Base-by-base conservation (phyloP, 2,329 filamentous ascomycete species). In the Penicillium sp. region DNA sequence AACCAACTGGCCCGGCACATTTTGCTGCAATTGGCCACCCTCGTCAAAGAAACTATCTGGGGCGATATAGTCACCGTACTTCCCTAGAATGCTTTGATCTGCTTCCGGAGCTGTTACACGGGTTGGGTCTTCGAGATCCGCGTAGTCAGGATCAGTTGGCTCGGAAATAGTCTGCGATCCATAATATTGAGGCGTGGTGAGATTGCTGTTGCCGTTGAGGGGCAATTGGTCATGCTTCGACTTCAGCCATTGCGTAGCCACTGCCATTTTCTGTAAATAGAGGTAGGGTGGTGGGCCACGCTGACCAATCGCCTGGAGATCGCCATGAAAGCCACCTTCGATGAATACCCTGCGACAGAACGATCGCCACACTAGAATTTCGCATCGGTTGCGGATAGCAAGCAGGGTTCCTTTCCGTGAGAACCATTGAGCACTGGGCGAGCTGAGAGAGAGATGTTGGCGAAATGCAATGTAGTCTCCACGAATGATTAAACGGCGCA, bases 361-460 rank as follows among this genome's bases (percentile, higher is more conserved):
- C 1, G 88, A 88, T 13, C 93, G 85, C 90, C 90, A 96, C 12
- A 95, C 83, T 2, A 95, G 78, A 1, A 90, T 84, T 51, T 94
- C 88, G 52, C 92, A 86, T 47, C 90, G 84, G 65, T 89, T 89
- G 3, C 85, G 81, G 10, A 96, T 77, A 13, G 87, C 85, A 6
- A 95, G 79, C 21, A 95, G 81, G 24, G 96, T 80, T 1, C 89
- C 86, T 67, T 86, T 88, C 36, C 82, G 80, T 26, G 90, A 83
- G 53, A 96, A 86, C 86, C 89, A 96, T 43, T 81, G 72, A 49
- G 86, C 83, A 61, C 87, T 78, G 4, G 70, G 62, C 12, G 72
- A 75, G 21, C 77, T 69, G 3, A 74, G 65, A 9, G 82, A 81
- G 7, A 95, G 78, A 42, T 90, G 82, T 15, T 82, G 74, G 54